Evolutionary conservation across 129 eudicot genomes (phyloP).

Genomic region (Flaveria robusta): DNA sequence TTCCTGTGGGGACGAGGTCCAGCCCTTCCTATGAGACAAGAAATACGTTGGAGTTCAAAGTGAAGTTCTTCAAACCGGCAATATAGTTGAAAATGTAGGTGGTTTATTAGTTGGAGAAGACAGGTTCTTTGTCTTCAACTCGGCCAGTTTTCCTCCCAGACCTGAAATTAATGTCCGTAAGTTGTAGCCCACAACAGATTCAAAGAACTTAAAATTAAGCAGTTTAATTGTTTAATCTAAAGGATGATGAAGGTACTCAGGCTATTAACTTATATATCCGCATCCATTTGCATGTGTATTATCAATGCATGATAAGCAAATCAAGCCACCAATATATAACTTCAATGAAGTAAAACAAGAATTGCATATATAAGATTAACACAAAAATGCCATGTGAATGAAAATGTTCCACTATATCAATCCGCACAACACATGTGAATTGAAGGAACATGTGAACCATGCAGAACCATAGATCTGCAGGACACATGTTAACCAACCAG

Average conservation of each 20-base stretch:
- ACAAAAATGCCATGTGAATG: too few species aligned
- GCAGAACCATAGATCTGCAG: too few species aligned
- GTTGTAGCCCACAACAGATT: not conserved
- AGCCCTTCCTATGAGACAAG: constrained; percentile 50
- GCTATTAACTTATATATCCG: not conserved
- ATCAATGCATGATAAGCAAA: not conserved
- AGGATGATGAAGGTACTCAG: not conserved
- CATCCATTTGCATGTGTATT: not conserved
- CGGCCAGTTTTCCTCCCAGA: constrained; percentile 60
- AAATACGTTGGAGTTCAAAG: constrained; percentile 42
- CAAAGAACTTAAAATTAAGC: not conserved
- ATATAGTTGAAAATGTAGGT: constrained; percentile 38
- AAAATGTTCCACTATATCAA: too few species aligned
- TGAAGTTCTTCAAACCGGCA: constrained; percentile 47
- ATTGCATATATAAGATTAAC: too few species aligned
- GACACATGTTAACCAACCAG: too few species aligned
- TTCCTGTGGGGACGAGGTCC: constrained; percentile 62
- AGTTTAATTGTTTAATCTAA: not conserved
- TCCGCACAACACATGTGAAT: too few species aligned
- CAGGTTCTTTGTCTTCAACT: constrained; percentile 67
- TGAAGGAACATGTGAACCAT: too few species aligned
- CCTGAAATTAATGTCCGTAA: constrained; percentile 51
- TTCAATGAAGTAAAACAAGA: not conserved
- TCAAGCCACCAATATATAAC: not conserved
- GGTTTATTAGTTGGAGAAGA: constrained; percentile 80